Percentiles rank a stretch among this genome's conserved stretches.
Evolutionary conservation across 768 basidiomycete species (phyloP).

Genomic region (Auriscalpium orientale): DNA sequence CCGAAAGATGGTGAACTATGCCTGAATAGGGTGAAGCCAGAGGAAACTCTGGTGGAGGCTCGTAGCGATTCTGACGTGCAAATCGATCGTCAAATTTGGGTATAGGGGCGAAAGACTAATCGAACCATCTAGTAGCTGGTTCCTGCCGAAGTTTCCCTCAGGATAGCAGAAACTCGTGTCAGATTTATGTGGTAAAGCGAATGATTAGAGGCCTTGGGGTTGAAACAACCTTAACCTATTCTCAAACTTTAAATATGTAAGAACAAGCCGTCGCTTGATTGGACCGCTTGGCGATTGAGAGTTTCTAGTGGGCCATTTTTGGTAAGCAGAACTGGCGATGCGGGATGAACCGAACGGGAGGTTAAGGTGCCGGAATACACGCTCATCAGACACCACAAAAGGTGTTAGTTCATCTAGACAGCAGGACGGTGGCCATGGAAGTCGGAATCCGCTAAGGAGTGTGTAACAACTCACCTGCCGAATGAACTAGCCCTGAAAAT

Average conservation of each 20-base stretch:
- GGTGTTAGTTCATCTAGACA: constrained; percentile 85
- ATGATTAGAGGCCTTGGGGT: constrained; percentile 91
- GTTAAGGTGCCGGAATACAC: constrained; percentile 79
- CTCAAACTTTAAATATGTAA: constrained; percentile 65
- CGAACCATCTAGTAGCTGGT: constrained; percentile 92
- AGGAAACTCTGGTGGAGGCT: constrained; percentile 95
- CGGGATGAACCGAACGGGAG: constrained; percentile 62
- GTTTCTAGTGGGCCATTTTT: constrained; percentile 70
- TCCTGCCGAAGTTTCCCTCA: constrained; percentile 87
- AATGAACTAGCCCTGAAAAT: too few relatives aligned
- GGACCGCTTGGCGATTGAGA: constrained; percentile 50
- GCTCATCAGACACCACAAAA: constrained; percentile 81
- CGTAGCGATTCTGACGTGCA: constrained; percentile 95
- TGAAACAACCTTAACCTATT: constrained; percentile 85
- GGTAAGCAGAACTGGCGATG: constrained; percentile 69
- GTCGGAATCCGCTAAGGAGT: constrained; percentile 81
- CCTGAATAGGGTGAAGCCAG: constrained; percentile 88
- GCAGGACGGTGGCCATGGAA: constrained; percentile 85
- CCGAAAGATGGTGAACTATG: constrained; percentile 90
- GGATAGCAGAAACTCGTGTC: constrained; percentile 58
- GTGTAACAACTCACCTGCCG: constrained; percentile 81
- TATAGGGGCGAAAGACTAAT: constrained; percentile 97
- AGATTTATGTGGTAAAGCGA: constrained; percentile 66
- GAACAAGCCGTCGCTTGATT: constrained; percentile 43
- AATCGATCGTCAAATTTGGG: constrained; percentile 93